Evolutionary conservation across 257 asterid species (phyloP).

Genomic region (Petunia secreta): DNA sequence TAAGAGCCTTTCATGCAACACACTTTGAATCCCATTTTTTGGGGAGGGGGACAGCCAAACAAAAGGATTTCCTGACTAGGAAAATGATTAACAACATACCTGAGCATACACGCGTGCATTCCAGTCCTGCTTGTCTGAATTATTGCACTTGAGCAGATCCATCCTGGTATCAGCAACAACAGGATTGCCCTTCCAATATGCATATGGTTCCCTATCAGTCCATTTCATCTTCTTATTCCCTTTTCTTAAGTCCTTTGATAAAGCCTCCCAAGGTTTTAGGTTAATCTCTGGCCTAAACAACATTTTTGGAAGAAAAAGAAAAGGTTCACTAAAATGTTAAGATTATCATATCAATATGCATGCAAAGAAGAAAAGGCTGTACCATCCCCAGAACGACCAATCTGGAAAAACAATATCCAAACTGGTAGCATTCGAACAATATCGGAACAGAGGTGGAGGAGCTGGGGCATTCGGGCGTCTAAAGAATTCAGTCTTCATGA

Average conservation of each 20-base stretch:
- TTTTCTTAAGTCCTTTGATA: conserved; percentile 53
- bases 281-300: conserved; percentile 75
- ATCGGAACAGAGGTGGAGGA: conserved; percentile 50
- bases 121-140: conserved; percentile 79
- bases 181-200: conserved; percentile 92
- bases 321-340: not conserved
- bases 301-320: not conserved
- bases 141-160: conserved; percentile 82
- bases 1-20: not conserved
- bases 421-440: conserved; percentile 39
- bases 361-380: not conserved
- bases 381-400: conserved; percentile 65
- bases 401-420: conserved; percentile 58
- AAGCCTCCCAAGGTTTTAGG: conserved; percentile 76
- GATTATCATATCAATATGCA: not conserved
- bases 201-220: conserved; percentile 78
- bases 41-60: not conserved
- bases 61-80: not conserved
- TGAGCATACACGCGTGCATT: conserved; percentile 73
- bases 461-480: conserved; percentile 24
- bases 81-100: conserved; percentile 37
- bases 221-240: conserved; percentile 64
- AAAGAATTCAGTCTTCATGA: conserved; percentile 27
- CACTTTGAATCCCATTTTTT: not conserved
- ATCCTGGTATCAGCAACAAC: conserved; percentile 54